A percentile compares a stretch with the other conserved stretches of the same genome.
These are phyloP conservation scores for Peronospora farinosa DNA, from an alignment of 352 stramenopile species.

Conservation along the genomic window DNA sequence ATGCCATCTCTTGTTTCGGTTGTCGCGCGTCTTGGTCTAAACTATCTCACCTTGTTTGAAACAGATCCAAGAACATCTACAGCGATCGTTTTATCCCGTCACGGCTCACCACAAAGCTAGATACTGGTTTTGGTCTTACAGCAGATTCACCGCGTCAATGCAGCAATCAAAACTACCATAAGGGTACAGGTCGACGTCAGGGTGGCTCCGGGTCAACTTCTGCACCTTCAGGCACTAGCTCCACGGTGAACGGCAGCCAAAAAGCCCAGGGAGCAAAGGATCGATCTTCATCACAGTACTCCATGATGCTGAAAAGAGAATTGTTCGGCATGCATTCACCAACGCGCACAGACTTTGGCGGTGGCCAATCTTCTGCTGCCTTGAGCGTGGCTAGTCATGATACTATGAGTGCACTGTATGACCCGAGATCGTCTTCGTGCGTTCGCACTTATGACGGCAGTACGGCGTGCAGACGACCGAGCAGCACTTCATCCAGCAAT, in stretches of 20 bases:
- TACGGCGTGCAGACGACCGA: constrained; percentile 27
- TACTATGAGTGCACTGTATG: constrained; percentile 27
- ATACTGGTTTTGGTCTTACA: constrained; percentile 61
- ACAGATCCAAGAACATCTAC: constrained; percentile 76
- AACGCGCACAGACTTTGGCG: constrained; percentile 25
- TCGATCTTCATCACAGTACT: constrained; percentile 42
- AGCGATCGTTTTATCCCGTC: constrained; percentile 85
- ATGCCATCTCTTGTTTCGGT: neutral
- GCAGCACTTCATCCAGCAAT: constrained; percentile 44
- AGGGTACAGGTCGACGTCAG: constrained; percentile 5
- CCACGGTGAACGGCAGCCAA: constrained; percentile 11
- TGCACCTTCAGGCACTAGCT: constrained; percentile 1
- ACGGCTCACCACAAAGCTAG: constrained; percentile 60
- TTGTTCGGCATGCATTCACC: constrained; percentile 58
- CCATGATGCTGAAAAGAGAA: constrained; percentile 74
- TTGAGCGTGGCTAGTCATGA: constrained; percentile 18
- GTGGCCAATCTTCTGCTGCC: constrained; percentile 13
- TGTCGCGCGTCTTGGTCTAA: constrained; percentile 1
- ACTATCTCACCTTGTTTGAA: neutral
- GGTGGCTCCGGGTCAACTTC: constrained; percentile 2
- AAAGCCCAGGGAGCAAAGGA: constrained; percentile 12
- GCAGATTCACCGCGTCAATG: constrained; percentile 37
- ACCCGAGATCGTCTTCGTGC: constrained; percentile 18
- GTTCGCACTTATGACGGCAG: constrained; percentile 29
- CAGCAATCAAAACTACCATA: constrained; percentile 24